Base-by-base conservation (phyloP, 345 rosid genomes). In the Erodium maritimum region DNA sequence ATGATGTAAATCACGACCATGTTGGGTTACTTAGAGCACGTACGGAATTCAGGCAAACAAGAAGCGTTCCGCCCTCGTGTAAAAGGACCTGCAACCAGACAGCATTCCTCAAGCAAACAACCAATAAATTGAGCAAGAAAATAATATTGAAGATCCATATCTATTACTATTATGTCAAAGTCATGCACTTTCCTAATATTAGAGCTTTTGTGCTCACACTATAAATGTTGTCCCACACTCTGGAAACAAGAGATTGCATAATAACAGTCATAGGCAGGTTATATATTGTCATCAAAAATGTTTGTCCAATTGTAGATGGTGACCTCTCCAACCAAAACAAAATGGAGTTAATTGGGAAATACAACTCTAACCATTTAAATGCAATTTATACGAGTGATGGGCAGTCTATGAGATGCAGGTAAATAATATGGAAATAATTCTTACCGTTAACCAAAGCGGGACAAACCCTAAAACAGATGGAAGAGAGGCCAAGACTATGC, bases 371-470 rank as follows among this genome's bases (percentile, higher is more conserved):
- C n/a, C 13, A 37, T 37, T 37, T 37, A 37, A 1, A 3, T 37
- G 46, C 1, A 37, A 12, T n/a, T n/a, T 37, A 34, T 45, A 13
- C 3, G 52, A 13, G 54, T 25, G 21, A 17, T 19, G 12, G 3
- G 21, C 13, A 54, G 34, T n/a, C n/a, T 11, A 16, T 9, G 18
- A 53, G n/a, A 57, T 14, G 33, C 5, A 61, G 56, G 19, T 4
- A 21, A 55, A 33, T 23, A 50, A 14, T 22, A 11, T 3, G 37
- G 54, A 46, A n/a, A 33, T 9, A 54, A 54, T 50, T 68, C 84
- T 57, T 82, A 93, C 95, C 86, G 94, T 89, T 62, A 89, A 73
- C 96, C 99, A 93, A 59, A 93, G 72, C 25, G 99, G 99, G 64
- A 93, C 79, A 64, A 89, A 73, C 14, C 95, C 95, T 73, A 89